These are phyloP conservation scores for Talaromyces sp. DNA, from an alignment of 2,329 filamentous ascomycete species.

Conservation along the genomic window DNA sequence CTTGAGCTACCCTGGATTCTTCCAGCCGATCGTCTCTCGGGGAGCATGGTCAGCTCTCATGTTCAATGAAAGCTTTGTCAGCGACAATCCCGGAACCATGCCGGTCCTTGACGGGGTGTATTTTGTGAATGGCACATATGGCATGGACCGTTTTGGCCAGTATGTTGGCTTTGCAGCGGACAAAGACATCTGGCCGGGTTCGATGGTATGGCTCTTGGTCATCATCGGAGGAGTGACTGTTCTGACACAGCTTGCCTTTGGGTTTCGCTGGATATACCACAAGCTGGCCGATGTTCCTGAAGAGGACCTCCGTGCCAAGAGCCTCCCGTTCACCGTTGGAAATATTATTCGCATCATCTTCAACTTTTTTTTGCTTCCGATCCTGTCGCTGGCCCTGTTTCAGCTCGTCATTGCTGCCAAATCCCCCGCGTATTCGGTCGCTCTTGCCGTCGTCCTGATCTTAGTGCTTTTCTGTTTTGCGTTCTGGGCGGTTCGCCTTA, in stretches of 20 bases:
- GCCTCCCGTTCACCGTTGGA: constrained; percentile 77
- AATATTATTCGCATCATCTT: constrained; percentile 80
- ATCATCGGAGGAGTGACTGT: constrained; percentile 65
- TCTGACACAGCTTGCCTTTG: constrained; percentile 71
- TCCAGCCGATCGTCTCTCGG: constrained; percentile 84
- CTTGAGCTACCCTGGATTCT: constrained; percentile 87
- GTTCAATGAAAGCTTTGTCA: constrained; percentile 88
- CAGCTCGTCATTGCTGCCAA: constrained; percentile 71
- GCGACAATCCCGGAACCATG: constrained; percentile 58
- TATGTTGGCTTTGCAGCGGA: constrained; percentile 71
- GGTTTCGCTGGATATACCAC: constrained; percentile 69
- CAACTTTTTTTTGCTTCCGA: constrained; percentile 85
- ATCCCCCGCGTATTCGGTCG: constrained; percentile 67
- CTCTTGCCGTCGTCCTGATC: constrained; percentile 68
- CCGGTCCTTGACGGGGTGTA: constrained; percentile 83
- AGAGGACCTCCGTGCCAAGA: constrained; percentile 86
- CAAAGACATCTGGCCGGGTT: constrained; percentile 85
- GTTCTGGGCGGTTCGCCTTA: constrained; percentile 73
- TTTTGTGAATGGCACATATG: constrained; percentile 68
- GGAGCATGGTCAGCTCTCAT: constrained; percentile 83
- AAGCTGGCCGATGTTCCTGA: constrained; percentile 66
- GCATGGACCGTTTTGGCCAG: constrained; percentile 72
- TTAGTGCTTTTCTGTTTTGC: constrained; percentile 67
- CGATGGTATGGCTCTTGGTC: constrained; percentile 83
- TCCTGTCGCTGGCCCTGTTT: constrained; percentile 82